Percentiles rank a stretch among this genome's conserved stretches.
Evolutionary conservation across 2,329 filamentous ascomycete genomes (phyloP).

Genomic region (Xylariaceae sp.): DNA sequence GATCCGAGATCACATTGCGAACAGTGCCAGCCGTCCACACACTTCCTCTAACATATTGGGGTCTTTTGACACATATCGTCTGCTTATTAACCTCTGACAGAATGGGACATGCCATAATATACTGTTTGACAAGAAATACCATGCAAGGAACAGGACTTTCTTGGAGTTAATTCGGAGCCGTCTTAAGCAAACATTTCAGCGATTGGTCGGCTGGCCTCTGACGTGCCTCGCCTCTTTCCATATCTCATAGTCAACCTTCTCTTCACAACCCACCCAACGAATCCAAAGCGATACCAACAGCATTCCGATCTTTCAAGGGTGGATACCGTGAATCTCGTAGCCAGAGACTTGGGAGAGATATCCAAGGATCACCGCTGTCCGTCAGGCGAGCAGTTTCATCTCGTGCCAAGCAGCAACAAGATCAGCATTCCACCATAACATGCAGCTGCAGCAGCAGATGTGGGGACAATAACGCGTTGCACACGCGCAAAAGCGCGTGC

Average conservation of each 20-base stretch:
- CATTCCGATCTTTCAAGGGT: constrained; percentile 7
- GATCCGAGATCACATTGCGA: constrained; percentile 31
- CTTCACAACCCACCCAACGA: background rate
- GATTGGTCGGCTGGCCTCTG: background rate
- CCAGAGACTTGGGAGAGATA: constrained; percentile 9
- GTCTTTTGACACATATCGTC: constrained; percentile 1
- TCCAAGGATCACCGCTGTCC: constrained; percentile 28
- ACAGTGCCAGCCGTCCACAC: constrained; percentile 5
- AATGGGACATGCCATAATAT: constrained; percentile 14
- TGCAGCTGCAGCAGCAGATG: constrained; percentile 12
- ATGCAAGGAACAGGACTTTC: background rate
- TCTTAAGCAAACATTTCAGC: constrained; percentile 7
- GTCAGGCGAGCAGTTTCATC: constrained; percentile 25
- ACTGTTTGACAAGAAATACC: constrained; percentile 9
- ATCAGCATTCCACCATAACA: constrained; percentile 10
- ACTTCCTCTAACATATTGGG: constrained; percentile 6
- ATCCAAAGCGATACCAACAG: constrained; percentile 1
- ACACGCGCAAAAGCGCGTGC: constrained; percentile 13
- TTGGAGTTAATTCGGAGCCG: background rate
- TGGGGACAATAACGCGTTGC: constrained; percentile 13
- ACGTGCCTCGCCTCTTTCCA: background rate
- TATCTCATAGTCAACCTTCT: background rate
- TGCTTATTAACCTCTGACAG: constrained; percentile 14
- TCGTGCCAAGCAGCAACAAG: constrained; percentile 16
- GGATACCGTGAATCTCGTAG: constrained; percentile 1